phyloP scores from a whole-genome alignment of 2,329 filamentous ascomycete species.

The Penicillium brevicompactum region DNA sequence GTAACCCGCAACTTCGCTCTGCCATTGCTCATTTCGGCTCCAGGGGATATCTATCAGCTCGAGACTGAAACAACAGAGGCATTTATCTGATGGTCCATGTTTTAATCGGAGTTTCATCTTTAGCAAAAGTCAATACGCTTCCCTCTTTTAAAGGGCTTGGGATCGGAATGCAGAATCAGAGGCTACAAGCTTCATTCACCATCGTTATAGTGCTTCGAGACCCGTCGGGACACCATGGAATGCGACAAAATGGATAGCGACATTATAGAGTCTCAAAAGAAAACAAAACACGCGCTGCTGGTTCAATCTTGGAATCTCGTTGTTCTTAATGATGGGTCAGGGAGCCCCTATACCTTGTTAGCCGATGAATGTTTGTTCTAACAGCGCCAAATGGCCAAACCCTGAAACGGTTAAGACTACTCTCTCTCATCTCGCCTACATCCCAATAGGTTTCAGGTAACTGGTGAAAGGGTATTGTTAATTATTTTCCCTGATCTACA shows the following conservation, averaged over 20 bases:
- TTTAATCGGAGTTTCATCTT: neutral
- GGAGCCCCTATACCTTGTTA: no score
- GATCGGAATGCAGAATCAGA: no score
- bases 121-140: no score
- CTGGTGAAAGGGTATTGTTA: neutral
- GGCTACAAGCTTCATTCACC: no score
- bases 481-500: neutral
- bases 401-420: neutral
- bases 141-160: no score
- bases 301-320: neutral
- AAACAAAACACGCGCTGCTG: neutral
- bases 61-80: no score
- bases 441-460: neutral
- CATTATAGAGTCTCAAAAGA: neutral
- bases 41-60: no score
- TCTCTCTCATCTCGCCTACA: neutral
- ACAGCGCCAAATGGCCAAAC: neutral
- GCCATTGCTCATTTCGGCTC: neutral
- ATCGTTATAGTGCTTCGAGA: no score
- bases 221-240: neutral
- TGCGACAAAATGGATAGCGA: neutral
- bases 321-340: no score
- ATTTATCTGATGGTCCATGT: no score
- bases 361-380: neutral
- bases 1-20: neutral